Base-by-base conservation (phyloP, 1,139 yeast genomes). In the Candida mesenterica region DNA sequence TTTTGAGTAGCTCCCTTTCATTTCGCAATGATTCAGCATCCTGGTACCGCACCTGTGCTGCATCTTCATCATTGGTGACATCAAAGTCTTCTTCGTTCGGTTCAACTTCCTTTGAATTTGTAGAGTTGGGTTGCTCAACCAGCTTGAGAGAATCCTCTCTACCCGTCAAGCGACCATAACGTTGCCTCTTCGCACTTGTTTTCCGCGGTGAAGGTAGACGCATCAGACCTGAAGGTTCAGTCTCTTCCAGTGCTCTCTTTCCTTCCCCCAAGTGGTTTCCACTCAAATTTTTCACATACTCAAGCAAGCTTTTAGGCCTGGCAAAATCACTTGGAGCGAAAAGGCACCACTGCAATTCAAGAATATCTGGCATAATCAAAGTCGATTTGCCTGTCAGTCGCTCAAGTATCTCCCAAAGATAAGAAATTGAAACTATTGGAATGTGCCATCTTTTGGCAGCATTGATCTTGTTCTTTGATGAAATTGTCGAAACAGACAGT, bases 391-490 rank as follows among this genome's bases (percentile, higher is more conserved):
- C 44, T 8, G 39, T 36, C 19, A 60, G 55, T n/a, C 41, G 36
- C 30, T 53, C 59, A 31, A 61, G 33, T 28, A 56, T 53, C 42
- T 68, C 79, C 76, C 81, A 77, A 4, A 79, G 38, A 42, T 65
- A 79, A 0, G 77, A 72, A 2, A 73, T 41, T 0, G 82, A 72
- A 0, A 77, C 70, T n/a, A 78, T 69, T 0, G 84, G 83, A 3
- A 77, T 69, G 28, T 60, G 53, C 77, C 82, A 75, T 28, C 62
- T 60, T 43, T 75, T 76, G 1, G 82, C 79, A 18, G 82, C 82
- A 37, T 62, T 62, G 31, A 78, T 67, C 46, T 79, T 79, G 41
- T 68, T 73, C 38, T 64, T 73, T 7, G 82, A 67, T 1, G 79
- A 68, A n/a, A 65, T 49, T 6, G 53, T 46, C 25, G 71, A 57